Conservation (phyloP, 768 basidiomycete genomes). For the Dendrothele bispora region DNA sequence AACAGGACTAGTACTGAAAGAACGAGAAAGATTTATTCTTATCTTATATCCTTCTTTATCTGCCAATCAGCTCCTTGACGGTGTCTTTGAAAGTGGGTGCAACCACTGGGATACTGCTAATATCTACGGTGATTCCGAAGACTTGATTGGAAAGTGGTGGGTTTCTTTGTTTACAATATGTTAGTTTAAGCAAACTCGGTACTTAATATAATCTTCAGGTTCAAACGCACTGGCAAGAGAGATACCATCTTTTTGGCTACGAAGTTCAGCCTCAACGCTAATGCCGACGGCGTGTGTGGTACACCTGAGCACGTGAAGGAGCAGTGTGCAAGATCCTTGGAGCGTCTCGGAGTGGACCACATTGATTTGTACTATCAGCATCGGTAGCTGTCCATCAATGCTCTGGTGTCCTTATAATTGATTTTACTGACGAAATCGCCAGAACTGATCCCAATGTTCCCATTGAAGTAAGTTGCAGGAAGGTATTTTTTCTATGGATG, state of each 20-base stretch:
- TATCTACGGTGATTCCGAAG: constrained; percentile 39
- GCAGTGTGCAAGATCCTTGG: constrained; percentile 32
- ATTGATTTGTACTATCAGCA: constrained; percentile 43
- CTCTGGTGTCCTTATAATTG: neutral
- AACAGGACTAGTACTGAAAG: no score
- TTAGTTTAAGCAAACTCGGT: neutral
- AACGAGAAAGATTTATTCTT: no score
- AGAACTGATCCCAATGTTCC: constrained; percentile 39
- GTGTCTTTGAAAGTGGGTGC: constrained; percentile 34
- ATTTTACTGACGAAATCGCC: constrained; percentile 12
- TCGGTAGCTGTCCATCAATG: constrained; percentile 20
- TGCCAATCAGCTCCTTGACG: constrained; percentile 35
- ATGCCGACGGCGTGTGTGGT: neutral
- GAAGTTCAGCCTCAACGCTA: constrained; percentile 41
- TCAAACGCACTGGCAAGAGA: constrained; percentile 39
- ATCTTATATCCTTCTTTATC: neutral
- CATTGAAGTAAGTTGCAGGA: constrained; percentile 39
- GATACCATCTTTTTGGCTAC: constrained; percentile 48
- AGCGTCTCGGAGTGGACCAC: constrained; percentile 29
- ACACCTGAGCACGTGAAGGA: constrained; percentile 28
- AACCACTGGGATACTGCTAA: constrained; percentile 45
- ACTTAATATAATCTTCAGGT: constrained; percentile 22
- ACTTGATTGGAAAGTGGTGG: constrained; percentile 42
- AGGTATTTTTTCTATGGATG: constrained; percentile 6
- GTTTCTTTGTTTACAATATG: neutral